Evolutionary conservation across 768 basidiomycete genomes (phyloP).

Genomic region (Trametes elegans): DNA sequence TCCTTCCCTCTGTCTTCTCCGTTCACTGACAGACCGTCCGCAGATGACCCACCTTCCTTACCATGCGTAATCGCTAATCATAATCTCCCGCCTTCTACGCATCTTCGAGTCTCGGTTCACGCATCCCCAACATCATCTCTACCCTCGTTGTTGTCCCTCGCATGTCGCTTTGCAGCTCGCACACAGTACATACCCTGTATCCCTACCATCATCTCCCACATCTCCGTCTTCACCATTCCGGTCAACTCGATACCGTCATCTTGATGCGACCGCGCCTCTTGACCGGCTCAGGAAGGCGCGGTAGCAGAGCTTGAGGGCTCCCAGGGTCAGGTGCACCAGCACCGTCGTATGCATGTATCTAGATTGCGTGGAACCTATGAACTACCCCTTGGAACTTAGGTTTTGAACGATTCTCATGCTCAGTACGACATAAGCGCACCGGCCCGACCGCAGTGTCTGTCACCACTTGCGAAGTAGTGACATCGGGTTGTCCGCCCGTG

Average conservation of each 20-base stretch:
- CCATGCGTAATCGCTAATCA: conserved; percentile 17
- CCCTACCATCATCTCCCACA: conserved; percentile 5
- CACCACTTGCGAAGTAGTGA: too few species aligned
- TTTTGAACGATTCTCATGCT: too few species aligned
- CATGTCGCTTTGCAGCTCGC: conserved; percentile 5
- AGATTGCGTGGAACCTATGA: conserved; percentile 3
- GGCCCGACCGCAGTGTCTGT: too few species aligned
- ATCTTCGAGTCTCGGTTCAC: background rate
- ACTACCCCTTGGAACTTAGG: too few species aligned
- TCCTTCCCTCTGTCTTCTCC: too few species aligned
- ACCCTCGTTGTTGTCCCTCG: conserved; percentile 9
- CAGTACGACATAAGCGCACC: too few species aligned
- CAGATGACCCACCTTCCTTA: conserved; percentile 14
- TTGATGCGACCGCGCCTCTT: background rate
- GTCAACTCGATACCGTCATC: background rate
- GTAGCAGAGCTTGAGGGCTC: background rate
- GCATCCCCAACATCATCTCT: background rate
- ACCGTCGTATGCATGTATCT: conserved; percentile 10
- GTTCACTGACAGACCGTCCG: background rate
- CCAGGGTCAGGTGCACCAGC: background rate
- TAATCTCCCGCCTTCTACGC: conserved; percentile 8
- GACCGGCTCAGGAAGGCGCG: background rate
- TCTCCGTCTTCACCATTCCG: background rate
- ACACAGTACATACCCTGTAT: conserved; percentile 2
- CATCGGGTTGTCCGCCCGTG: too few species aligned